Conservation (phyloP, 495 filamentous ascomycete species). For the Chaetomium fimeti region DNA sequence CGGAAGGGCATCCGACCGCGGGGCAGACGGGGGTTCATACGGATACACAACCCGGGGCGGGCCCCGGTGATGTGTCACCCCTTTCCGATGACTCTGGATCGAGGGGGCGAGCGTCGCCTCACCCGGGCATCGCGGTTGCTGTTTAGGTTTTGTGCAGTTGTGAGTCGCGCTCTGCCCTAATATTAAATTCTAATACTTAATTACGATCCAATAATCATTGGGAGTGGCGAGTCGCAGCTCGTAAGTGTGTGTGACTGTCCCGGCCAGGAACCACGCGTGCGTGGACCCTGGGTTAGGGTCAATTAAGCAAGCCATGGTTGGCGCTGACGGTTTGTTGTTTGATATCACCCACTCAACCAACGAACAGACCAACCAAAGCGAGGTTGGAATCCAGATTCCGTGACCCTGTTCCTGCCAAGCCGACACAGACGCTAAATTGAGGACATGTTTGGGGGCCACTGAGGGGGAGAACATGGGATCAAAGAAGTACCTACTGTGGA, state of each 20-base stretch:
- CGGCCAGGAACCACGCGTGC: too few species aligned
- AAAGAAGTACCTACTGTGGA: too few species aligned
- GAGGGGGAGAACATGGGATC: too few species aligned
- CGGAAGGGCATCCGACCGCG: background rate
- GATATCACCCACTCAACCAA: too few species aligned
- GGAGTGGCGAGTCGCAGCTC: too few species aligned
- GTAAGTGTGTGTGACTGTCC: too few species aligned
- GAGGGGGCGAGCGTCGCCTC: background rate
- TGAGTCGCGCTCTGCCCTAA: background rate
- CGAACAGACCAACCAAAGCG: background rate
- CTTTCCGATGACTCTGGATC: background rate
- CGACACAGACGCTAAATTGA: background rate
- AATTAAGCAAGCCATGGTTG: too few species aligned
- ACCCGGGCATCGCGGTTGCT: slow-evolving; percentile 13
- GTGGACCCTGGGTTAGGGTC: too few species aligned
- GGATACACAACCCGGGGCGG: background rate
- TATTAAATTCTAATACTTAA: background rate
- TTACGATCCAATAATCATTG: background rate
- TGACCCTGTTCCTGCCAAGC: background rate
- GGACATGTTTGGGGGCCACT: background rate
- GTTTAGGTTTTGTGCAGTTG: background rate
- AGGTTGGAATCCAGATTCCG: too few species aligned
- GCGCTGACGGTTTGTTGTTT: too few species aligned
- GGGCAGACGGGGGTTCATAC: background rate
- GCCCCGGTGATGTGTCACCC: background rate